phyloP scores from a whole-genome alignment of 2,329 filamentous ascomycete genomes.

The Tolypocladium amazonense region DNA sequence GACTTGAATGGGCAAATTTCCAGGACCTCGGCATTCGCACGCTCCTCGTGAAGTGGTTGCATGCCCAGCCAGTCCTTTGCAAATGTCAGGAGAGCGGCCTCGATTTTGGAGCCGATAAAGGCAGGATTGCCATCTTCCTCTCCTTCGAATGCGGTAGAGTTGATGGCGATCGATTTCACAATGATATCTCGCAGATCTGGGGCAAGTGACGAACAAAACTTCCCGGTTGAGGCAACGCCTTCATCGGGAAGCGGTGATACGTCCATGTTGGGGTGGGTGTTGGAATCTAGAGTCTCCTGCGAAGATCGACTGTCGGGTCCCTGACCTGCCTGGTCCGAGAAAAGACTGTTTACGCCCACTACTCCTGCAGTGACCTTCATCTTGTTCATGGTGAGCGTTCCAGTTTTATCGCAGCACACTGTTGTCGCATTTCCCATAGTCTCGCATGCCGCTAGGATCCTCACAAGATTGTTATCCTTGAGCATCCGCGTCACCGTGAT shows the following conservation, averaged over 20 bases:
- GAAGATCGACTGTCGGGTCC: background rate
- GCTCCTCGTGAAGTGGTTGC: conserved; percentile 29
- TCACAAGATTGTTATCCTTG: conserved; percentile 60
- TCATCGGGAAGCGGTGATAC: background rate
- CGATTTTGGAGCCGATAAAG: conserved; percentile 45
- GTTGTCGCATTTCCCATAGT: conserved; percentile 65
- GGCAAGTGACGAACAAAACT: conserved; percentile 8
- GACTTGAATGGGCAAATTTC: conserved; percentile 44
- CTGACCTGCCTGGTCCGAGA: background rate
- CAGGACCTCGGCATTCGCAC: conserved; percentile 30
- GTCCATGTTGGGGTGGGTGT: conserved; percentile 10
- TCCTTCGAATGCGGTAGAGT: conserved; percentile 44
- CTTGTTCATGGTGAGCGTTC: conserved; percentile 15
- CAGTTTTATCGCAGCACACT: conserved; percentile 58
- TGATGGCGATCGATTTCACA: conserved; percentile 37
- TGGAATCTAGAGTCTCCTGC: conserved; percentile 18
- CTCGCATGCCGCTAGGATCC: conserved; percentile 57
- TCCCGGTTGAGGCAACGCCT: conserved; percentile 4
- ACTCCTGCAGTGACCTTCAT: background rate
- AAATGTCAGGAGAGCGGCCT: conserved; percentile 39
- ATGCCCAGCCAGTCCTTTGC: conserved; percentile 37
- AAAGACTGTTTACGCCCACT: background rate
- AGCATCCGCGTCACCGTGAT: conserved; percentile 61
- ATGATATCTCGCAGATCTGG: conserved; percentile 20
- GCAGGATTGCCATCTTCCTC: conserved; percentile 26